Conservation (phyloP, 495 filamentous ascomycete species). For the Copromyces sp. region DNA sequence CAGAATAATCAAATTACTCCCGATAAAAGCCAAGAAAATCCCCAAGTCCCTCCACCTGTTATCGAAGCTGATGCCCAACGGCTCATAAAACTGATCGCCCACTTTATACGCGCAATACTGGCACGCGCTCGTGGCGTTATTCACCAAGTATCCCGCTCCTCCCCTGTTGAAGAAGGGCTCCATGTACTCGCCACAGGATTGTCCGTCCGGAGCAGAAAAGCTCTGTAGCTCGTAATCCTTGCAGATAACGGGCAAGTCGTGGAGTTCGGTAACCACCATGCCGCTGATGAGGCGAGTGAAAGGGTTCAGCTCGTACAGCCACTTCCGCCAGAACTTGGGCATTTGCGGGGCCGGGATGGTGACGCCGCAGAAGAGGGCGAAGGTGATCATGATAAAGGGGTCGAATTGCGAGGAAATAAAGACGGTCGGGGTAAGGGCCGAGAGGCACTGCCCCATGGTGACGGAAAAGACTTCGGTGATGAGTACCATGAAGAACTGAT, state of each 20-base stretch:
- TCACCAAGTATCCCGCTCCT: slow-evolving; percentile 60
- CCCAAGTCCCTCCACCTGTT: slow-evolving; percentile 72
- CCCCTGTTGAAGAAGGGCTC: slow-evolving; percentile 49
- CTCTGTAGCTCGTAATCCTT: slow-evolving; percentile 42
- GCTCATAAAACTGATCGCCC: slow-evolving; percentile 67
- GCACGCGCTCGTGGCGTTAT: slow-evolving; percentile 52
- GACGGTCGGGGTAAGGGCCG: slow-evolving; percentile 56
- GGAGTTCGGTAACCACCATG: slow-evolving; percentile 66
- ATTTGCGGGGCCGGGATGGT: slow-evolving; percentile 66
- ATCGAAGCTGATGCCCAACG: slow-evolving; percentile 52
- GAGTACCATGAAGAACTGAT: slow-evolving; percentile 73
- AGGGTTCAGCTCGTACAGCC: slow-evolving; percentile 76
- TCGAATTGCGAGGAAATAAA: slow-evolving; percentile 66
- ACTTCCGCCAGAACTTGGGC: slow-evolving; percentile 65
- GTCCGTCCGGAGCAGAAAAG: slow-evolving; percentile 49
- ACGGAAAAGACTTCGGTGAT: slow-evolving; percentile 71
- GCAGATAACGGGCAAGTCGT: slow-evolving; percentile 53
- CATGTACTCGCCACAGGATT: slow-evolving; percentile 68
- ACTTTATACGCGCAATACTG: slow-evolving; percentile 68
- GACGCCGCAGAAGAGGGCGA: slow-evolving; percentile 77
- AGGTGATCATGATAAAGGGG: slow-evolving; percentile 69
- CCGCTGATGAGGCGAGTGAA: slow-evolving; percentile 76
- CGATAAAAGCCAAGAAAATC: slow-evolving; percentile 63
- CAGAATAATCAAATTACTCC: slow-evolving; percentile 65
- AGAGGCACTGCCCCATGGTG: slow-evolving; percentile 57